Evolutionary conservation across 345 rosid species (phyloP), one percentile per base, ranked within the genome.

Genomic region (Syzygium jambos): DNA sequence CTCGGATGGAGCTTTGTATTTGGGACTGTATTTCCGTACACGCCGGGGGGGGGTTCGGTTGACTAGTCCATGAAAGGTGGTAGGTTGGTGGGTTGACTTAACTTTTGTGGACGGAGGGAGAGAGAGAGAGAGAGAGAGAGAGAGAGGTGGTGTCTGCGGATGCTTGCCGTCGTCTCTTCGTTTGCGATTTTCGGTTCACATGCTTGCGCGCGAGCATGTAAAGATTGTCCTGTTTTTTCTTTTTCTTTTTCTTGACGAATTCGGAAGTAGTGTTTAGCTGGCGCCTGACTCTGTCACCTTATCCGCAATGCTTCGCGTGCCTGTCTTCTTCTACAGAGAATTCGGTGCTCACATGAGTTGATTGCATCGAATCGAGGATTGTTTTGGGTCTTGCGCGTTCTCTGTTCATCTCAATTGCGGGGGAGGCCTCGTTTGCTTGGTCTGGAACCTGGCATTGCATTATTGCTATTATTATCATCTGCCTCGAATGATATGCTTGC

Each of bases 11-110:
- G 49, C 82, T 38, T 73, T 38, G 82, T 73, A 73, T 73, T 73
- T 73, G 49, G 82, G 82, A 73, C 49, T 38, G 82, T 73, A 73
- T 73, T 73, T 73, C 19, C 27, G 82, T 73, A 73, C 82, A 38
- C 43, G 82, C 77, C 85, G 59, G 27, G 65, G 65, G 46, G 46
- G 46, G 46, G 46, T 52, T 61, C 78, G 85, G 87, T 85, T 85
- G 30, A 55, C 54, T 85, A 19, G 59, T 92, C 89, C 93, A 92
- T 89, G 93, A 93, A 94, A 93, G 96, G 97, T 93, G 97, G 97
- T 93, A 91, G 95, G 92, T 90, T 95, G 93, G 94, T 93, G 91
- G 95, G 97, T 97, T 96, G 98, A 97, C 99, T 95, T 94, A 73
- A 38, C 82, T 73, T 73, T 21, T 38, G 82, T 73, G 82, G 82